Conservation (phyloP, 1,139 yeast species). For the Kazachstania sp. region DNA sequence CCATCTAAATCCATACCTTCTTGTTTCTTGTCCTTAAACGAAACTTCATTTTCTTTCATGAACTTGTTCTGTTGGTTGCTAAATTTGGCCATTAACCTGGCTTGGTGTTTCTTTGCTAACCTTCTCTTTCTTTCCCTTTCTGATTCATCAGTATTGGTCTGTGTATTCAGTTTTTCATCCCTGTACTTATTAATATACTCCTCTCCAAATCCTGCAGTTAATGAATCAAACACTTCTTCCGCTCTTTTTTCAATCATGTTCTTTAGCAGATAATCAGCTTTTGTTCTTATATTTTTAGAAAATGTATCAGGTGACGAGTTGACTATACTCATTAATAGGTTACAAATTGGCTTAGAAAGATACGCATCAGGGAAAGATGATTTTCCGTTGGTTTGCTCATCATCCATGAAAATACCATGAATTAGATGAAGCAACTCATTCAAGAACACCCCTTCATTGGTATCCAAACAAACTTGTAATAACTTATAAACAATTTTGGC, state of each 20-base stretch:
- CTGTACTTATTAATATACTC: conserved; percentile 44
- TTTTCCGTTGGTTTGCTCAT: conserved; percentile 38
- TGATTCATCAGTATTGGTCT: conserved; percentile 39
- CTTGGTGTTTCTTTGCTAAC: conserved; percentile 57
- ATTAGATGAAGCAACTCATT: conserved; percentile 56
- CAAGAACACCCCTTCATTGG: conserved; percentile 45
- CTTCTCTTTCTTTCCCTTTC: conserved; percentile 48
- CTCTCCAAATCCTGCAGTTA: conserved; percentile 51
- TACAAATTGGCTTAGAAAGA: conserved; percentile 48
- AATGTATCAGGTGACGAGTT: conserved; percentile 36
- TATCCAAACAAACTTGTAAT: conserved; percentile 43
- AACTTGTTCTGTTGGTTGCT: conserved; percentile 69
- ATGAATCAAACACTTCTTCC: conserved; percentile 40
- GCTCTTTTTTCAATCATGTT: conserved; percentile 41
- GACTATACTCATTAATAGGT: conserved; percentile 43
- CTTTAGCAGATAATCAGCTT: conserved; percentile 51
- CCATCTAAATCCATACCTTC: conserved; percentile 19
- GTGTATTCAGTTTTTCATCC: conserved; percentile 37
- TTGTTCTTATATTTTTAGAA: conserved; percentile 41
- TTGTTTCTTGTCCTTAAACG: conserved; percentile 30
- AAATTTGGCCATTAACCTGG: conserved; percentile 67
- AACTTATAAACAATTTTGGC: conserved; percentile 51
- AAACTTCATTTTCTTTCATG: conserved; percentile 38
- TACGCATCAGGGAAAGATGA: conserved; percentile 38
- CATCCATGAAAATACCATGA: conserved; percentile 56